Base-by-base conservation (phyloP, 2,329 filamentous ascomycete genomes). In the Polytolypa hystricis region DNA sequence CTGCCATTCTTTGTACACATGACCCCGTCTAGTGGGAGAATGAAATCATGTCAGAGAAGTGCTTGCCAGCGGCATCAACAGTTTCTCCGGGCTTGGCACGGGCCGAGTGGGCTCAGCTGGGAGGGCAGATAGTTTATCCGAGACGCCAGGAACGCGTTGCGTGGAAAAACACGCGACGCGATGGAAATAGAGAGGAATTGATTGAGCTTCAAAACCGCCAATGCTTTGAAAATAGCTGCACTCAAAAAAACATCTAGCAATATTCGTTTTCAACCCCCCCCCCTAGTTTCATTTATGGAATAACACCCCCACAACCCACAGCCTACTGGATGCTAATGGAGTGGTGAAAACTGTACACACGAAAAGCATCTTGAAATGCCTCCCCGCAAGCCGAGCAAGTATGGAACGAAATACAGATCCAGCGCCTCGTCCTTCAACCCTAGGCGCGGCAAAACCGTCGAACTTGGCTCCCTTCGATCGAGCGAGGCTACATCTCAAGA, bases 401-500 rank as follows among this genome's bases (percentile, higher is more conserved):
- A 84, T 70, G 81, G 82, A 52, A 66, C 64, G 42, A 70, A 73
- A 45, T 65, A 62, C 44, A 59, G 65, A 42, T 63, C 64, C 6
- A 48, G 49, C 25, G 54, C 58, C 30, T 51, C 64, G 28, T 60
- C 60, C 4, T 65, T 57, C 36, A 61, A 61, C 15, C 67, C 70
- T 33, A 69, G 69, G 37, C 73, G 73, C 51, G 69, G 77, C 17
- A 84, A 83, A 53, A 93, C 84, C 4, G 83, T 96, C 47, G 78
- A 89, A 39, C 77, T 84, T 21, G 79, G 81, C 5, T 76, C 78
- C 17, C 65, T 82, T 33, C 71, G 81, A 29, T 76, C 81, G 38
- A 78, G 77, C 37, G 93, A 98, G 67, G 80, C 75, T 35, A 96
- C 86, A 1, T 93, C 87, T 5, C 78, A 84, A 51, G 85, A 94